Conservation (phyloP, 129 eudicot genomes). For the Chrysanthemum seticuspe region DNA sequence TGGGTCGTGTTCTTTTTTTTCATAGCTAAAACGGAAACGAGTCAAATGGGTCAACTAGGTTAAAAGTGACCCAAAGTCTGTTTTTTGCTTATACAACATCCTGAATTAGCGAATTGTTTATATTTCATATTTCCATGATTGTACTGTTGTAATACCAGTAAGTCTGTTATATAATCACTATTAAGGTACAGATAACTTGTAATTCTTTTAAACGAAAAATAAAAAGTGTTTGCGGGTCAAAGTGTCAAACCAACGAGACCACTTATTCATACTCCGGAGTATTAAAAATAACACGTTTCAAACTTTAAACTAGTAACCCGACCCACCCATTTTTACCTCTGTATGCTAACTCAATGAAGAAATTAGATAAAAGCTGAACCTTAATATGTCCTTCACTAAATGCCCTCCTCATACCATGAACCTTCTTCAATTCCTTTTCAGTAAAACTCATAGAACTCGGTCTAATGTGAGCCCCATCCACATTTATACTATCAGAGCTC, state of each 20-base stretch:
- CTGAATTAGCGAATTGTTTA: no score
- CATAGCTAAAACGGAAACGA: no score
- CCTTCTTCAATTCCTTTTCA: constrained; percentile 49
- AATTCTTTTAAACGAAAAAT: not conserved
- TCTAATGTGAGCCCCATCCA: constrained; percentile 44
- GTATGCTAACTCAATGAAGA: not conserved
- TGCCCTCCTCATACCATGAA: constrained; percentile 72
- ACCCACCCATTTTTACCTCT: not conserved
- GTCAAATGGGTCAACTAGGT: no score
- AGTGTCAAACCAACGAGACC: not conserved
- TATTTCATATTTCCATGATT: no score
- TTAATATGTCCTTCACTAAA: constrained; percentile 81
- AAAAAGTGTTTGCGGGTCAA: not conserved
- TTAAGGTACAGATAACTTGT: no score
- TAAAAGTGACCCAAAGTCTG: no score
- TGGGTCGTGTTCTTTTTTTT: not conserved
- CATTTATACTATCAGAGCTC: constrained; percentile 58
- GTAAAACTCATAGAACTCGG: constrained; percentile 52
- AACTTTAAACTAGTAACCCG: no score
- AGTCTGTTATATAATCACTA: no score
- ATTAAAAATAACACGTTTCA: no score
- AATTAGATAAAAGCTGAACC: constrained; percentile 43
- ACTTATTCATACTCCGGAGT: no score
- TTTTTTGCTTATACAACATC: no score
- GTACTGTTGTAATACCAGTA: no score